Evolutionary conservation across 495 filamentous ascomycete species (phyloP), one percentile per base, ranked within the genome.

Genomic region (Lasiosphaeria hispida): DNA sequence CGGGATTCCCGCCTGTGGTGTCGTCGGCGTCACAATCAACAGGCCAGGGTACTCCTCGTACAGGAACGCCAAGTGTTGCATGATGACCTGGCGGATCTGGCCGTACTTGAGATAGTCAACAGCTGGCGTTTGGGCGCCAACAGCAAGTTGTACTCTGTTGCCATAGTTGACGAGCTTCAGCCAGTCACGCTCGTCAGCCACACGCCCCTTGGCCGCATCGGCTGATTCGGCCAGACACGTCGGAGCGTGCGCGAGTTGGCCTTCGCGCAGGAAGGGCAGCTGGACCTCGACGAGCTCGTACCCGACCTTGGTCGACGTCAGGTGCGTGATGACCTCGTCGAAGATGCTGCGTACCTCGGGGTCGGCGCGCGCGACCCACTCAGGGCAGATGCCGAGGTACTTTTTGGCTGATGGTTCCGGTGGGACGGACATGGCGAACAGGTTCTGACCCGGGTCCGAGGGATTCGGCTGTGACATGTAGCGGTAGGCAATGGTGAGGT

Each of bases 401-500:
- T 74, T 77, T 63, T 69, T 72, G 4, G 61, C 18, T 40, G 67
- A 61, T 45, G 64, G 59, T 51, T 69, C 75, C 55, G 73, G 88
- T 7, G 72, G 76, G 15, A 67, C 47, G 18, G 76, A 78, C 0
- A 68, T 45, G 48, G 71, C 71, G 47, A 79, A 71, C 18, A 68
- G 66, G 49, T 57, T 61, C 34, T 77, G 75, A 5, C 68, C 57
- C 2, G 64, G 66, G 59, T 77, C 72, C 33, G 65, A 45, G 0
- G 86, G 86, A 49, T 95, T 82, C 0, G 92, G 89, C 8, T 80
- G 75, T 8, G 89, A 79, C 82, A 94, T 75, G 63, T 87, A 67
- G 19, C 87, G 83, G 69, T 95, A 97, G 8, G 89, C 86, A 44
- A 91, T 80, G 57, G 87, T 84, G n/a, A 97, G 81, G 64, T 96